Evolutionary conservation across 768 basidiomycete species (phyloP).

Genomic region (Tubosaeta brunneosetosa): DNA sequence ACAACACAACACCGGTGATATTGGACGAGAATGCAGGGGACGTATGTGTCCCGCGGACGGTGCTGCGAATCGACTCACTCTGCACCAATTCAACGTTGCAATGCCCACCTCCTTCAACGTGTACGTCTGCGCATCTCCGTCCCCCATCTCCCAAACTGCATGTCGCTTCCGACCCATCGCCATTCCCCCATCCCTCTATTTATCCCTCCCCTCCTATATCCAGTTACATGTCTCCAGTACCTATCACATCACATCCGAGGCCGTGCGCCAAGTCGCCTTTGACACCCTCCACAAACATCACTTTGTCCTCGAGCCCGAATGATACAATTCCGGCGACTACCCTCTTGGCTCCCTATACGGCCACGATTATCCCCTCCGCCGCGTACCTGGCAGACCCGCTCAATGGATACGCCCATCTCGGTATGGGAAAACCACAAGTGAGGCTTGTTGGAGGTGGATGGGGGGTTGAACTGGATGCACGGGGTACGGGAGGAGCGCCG

Average conservation of each 20-base stretch:
- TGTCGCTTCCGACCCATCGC: constrained; percentile 20
- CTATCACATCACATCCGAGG: constrained; percentile 18
- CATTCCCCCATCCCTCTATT: constrained; percentile 17
- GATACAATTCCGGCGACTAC: constrained; percentile 47
- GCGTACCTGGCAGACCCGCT: constrained; percentile 73
- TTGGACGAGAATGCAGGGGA: constrained; percentile 27
- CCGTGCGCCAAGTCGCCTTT: constrained; percentile 26
- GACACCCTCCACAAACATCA: constrained; percentile 33
- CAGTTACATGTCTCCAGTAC: constrained; percentile 18
- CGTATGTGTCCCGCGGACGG: constrained; percentile 18
- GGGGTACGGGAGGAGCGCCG: constrained; percentile 54
- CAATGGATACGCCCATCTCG: constrained; percentile 81
- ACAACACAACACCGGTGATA: constrained; percentile 33
- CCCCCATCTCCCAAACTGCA: constrained; percentile 27
- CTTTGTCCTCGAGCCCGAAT: constrained; percentile 46
- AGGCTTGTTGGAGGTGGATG: constrained; percentile 75
- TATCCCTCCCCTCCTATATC: constrained; percentile 27
- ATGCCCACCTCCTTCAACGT: constrained; percentile 8
- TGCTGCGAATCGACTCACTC: constrained; percentile 16
- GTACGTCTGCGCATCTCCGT: constrained; percentile 25
- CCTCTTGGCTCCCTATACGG: constrained; percentile 60
- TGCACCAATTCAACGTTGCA: constrained; percentile 3
- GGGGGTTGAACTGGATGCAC: constrained; percentile 72
- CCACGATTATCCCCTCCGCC: constrained; percentile 60
- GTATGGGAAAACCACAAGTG: constrained; percentile 81